These are phyloP conservation scores for Aspergillus melleus DNA, from an alignment of 2,329 filamentous ascomycete genomes.

Conservation along the genomic window DNA sequence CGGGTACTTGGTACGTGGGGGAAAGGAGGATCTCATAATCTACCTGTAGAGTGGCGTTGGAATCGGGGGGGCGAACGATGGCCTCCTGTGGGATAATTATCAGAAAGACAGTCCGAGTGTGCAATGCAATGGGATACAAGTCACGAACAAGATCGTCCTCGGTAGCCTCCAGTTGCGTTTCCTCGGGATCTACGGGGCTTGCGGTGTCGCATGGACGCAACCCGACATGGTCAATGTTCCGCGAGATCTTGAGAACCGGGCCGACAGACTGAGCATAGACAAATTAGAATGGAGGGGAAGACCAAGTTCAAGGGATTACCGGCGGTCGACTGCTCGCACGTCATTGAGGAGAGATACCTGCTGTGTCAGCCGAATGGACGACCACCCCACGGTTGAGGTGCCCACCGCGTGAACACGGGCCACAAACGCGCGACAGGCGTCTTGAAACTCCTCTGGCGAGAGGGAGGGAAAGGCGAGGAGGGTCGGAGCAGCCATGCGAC, in stretches of 20 bases:
- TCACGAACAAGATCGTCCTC: slow-evolving; percentile 34
- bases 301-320: not conserved
- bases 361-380: slow-evolving; percentile 29
- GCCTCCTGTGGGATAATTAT: slow-evolving; percentile 43
- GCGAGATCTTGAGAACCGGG: slow-evolving; percentile 32
- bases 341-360: slow-evolving; percentile 25
- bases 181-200: slow-evolving; percentile 12
- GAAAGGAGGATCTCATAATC: slow-evolving; percentile 75
- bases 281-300: not conserved
- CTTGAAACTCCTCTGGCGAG: slow-evolving; percentile 61
- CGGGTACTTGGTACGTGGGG: slow-evolving; percentile 71
- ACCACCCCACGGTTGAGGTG: slow-evolving; percentile 55
- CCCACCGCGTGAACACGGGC: slow-evolving; percentile 54
- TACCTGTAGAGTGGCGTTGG: slow-evolving; percentile 50
- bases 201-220: slow-evolving; percentile 10
- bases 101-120: slow-evolving; percentile 17
- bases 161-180: slow-evolving; percentile 21
- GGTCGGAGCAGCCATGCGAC: slow-evolving; percentile 15
- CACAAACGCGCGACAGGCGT: slow-evolving; percentile 62
- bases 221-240: slow-evolving; percentile 18
- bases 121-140: slow-evolving; percentile 6
- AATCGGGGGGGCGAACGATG: slow-evolving; percentile 34
- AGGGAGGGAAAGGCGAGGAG: slow-evolving; percentile 59
- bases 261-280: slow-evolving; percentile 22
- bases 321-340: not conserved